Evolutionary conservation across 1,284 basidiomycete genomes (phyloP).

Genomic region (Erythrobasidium hasegawianum): DNA sequence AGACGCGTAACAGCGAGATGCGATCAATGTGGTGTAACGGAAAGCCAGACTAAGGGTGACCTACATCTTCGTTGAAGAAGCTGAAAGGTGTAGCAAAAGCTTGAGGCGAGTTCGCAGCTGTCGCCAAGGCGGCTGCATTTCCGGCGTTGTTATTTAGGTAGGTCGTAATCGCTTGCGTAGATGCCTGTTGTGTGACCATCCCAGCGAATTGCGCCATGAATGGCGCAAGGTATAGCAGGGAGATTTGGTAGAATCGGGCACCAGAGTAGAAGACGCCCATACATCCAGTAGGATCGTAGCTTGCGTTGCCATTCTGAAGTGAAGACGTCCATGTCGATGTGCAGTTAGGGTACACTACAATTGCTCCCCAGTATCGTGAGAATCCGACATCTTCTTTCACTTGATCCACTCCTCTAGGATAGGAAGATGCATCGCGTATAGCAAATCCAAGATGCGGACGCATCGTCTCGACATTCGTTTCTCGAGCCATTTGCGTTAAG

Average conservation of each 20-base stretch:
- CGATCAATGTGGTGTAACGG: too few relatives aligned
- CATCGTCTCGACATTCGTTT: slow-evolving; percentile 34
- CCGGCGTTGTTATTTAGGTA: slow-evolving; percentile 21
- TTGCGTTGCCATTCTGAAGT: slow-evolving; percentile 43
- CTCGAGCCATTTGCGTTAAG: slow-evolving; percentile 19
- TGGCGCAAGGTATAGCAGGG: slow-evolving; percentile 44
- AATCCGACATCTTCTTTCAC: slow-evolving; percentile 43
- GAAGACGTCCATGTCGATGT: slow-evolving; percentile 41
- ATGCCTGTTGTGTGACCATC: slow-evolving; percentile 20
- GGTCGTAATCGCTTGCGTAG: slow-evolving; percentile 13
- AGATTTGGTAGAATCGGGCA: slow-evolving; percentile 48
- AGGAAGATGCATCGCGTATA: slow-evolving; percentile 41
- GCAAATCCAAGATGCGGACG: slow-evolving; percentile 44
- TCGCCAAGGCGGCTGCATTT: slow-evolving; percentile 36
- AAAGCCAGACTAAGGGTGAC: too few relatives aligned
- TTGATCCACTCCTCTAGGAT: slow-evolving; percentile 44
- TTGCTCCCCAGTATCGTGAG: slow-evolving; percentile 38
- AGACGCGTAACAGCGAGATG: too few relatives aligned
- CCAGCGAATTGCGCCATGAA: slow-evolving; percentile 37
- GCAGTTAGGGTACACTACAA: slow-evolving; percentile 42
- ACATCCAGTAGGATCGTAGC: slow-evolving; percentile 47
- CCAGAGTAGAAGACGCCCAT: slow-evolving; percentile 45
- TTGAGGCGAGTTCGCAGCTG: slow-evolving; percentile 43
- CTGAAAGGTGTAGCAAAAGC: slow-evolving; percentile 46
- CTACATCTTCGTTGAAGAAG: slow-evolving; percentile 45